phyloP scores from a whole-genome alignment of 1,284 basidiomycete genomes.

The Phlebopus sp. region DNA sequence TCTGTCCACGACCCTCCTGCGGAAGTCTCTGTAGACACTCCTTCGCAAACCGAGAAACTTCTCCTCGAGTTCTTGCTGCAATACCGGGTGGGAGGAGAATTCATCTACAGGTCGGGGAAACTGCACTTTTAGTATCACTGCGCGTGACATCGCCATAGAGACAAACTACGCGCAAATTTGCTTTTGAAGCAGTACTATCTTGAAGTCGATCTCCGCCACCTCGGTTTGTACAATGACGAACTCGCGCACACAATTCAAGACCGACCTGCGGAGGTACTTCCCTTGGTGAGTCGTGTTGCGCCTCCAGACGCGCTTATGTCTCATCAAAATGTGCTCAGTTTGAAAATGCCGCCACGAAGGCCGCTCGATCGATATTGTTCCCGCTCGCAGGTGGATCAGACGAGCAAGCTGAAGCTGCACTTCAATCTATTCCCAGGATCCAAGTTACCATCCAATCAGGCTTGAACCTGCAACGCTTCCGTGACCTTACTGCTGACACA shows the following conservation, averaged over 20 bases:
- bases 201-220: slow-evolving; percentile 89
- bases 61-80: slow-evolving; percentile 84
- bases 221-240: slow-evolving; percentile 91
- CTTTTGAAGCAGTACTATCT: slow-evolving; percentile 89
- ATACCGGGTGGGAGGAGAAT: slow-evolving; percentile 86
- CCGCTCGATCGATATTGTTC: slow-evolving; percentile 78
- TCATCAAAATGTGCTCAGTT: slow-evolving; percentile 51
- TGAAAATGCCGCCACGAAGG: slow-evolving; percentile 82
- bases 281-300: slow-evolving; percentile 56
- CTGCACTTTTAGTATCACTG: slow-evolving; percentile 1
- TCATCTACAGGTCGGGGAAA: slow-evolving; percentile 71
- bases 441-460: slow-evolving; percentile 89
- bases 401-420: slow-evolving; percentile 52
- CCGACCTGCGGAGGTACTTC: slow-evolving; percentile 85
- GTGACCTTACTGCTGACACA: slow-evolving; percentile 89
- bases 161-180: slow-evolving; percentile 87
- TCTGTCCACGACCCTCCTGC: slow-evolving; percentile 62
- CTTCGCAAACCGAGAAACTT: slow-evolving; percentile 76
- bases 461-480: slow-evolving; percentile 91
- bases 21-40: slow-evolving; percentile 58
- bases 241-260: slow-evolving; percentile 90
- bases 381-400: slow-evolving; percentile 58
- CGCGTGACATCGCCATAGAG: slow-evolving; percentile 47
- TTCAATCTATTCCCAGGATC: slow-evolving; percentile 76
- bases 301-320: background rate